Percentiles rank a stretch among this genome's conserved stretches.
Conservation (phyloP, 2,329 filamentous ascomycete genomes). For the Ophiosphaerella narmari region DNA sequence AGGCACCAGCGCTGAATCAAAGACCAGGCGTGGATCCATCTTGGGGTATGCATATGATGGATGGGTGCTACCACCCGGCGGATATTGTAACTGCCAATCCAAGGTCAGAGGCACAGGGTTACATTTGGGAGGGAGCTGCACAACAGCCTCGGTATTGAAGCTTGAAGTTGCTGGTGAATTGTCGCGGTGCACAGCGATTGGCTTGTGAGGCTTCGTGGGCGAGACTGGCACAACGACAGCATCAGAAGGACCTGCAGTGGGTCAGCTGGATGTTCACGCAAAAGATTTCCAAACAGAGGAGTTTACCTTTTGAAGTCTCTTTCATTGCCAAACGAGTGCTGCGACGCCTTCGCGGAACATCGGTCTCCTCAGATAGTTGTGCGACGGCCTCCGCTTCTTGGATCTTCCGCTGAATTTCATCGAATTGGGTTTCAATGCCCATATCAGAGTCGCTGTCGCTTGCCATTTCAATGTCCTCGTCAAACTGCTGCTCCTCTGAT, state of each 20-base stretch:
- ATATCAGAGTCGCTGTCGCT: background rate
- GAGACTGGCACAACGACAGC: background rate
- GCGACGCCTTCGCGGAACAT: background rate
- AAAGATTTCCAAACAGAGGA: background rate
- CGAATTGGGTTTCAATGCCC: background rate
- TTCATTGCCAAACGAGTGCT: conserved; percentile 1
- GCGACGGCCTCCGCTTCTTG: background rate
- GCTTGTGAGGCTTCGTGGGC: background rate
- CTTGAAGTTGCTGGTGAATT: background rate
- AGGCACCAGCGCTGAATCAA: conserved; percentile 14
- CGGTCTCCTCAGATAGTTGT: background rate
- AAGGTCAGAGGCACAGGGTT: conserved; percentile 6
- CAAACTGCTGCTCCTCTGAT: background rate
- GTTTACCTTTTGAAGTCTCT: background rate
- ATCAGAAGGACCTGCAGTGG: background rate
- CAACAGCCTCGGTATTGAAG: background rate
- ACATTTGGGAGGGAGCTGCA: background rate
- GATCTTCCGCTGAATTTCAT: background rate
- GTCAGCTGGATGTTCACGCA: background rate
- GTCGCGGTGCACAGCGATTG: background rate
- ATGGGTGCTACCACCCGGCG: conserved; percentile 22
- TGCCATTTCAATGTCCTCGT: background rate
- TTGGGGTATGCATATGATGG: conserved; percentile 21
- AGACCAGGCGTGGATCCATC: conserved; percentile 17
- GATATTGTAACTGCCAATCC: conserved; percentile 21